Base-by-base conservation (phyloP, 1,284 basidiomycete species). In the Papiliotrema nemorosa region DNA sequence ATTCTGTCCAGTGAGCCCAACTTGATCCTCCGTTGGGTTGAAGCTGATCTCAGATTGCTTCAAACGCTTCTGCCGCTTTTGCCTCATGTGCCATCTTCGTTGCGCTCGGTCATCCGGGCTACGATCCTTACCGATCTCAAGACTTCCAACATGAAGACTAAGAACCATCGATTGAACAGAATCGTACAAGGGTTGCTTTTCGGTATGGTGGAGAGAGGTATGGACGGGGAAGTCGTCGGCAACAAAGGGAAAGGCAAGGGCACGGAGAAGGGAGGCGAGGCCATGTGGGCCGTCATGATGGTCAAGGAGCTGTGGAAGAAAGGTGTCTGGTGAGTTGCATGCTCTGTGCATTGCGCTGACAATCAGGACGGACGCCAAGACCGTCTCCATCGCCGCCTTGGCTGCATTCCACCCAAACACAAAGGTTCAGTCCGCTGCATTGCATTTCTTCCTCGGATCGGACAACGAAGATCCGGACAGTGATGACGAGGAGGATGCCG, bases 181-280 rank as follows among this genome's bases (percentile, higher is more conserved):
- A 88, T 92, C 20, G 91, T 99, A 0, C 96, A 99, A 72, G 88
- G 91, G 9, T 87, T 98, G 79, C 80, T 98, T 26, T 98, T 98
- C 70, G 82, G 84, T 46, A 97, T 98, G 88, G 85, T 98, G 6
- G 92, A 97, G 73, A 82, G 85, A 31, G 91, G 90, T 13, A 80
- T 94, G 84, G 83, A 85, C 38, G 85, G 78, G 9, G 85, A 90
- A 62, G 83, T 90, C 13, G 64, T 83, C 34, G 86, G 88, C 38
- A 83, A 92, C 78, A 88, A 90, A 76, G 86, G 86, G 16, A 79
- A 82, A 54, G 62, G 59, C 33, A 62, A 67, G 47, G 63, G 57
- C 37, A 75, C 73, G 50, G 73, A 78, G 26, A 77, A 77, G 31
- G 83, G 84, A 6, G 87, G 89, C 34, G 94, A 97, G 66, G 93